Base-by-base conservation (phyloP, 495 filamentous ascomycete genomes). In the Penicillium flavigenum region DNA sequence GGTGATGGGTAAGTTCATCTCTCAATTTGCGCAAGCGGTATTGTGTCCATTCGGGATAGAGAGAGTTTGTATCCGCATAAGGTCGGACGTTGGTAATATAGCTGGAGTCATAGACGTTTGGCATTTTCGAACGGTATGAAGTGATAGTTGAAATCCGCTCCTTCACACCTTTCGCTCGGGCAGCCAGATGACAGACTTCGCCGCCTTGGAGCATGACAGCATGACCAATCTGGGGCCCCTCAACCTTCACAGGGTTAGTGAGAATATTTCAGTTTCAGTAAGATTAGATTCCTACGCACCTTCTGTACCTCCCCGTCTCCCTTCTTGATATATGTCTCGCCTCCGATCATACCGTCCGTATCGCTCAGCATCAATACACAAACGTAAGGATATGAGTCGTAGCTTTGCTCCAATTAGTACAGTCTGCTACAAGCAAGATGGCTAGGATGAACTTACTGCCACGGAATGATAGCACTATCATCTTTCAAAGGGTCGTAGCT, bases 351-450 rank as follows among this genome's bases (percentile, higher is more conserved):
- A 12, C 60, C 52, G 3, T 63, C 57, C 2, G 72, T 72, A 20
- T 73, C 68, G 39, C 64, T 68, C 12, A 74, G 49, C 72, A 74
- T 74, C 9, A 66, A 22, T 1, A 74, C 70, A 47, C 62, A 70
- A 16, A 74, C 70, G 52, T 64, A 74, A 19, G 70, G 72, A 57
- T 73, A 73, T 12, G 66, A 72, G 57, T 72, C 72, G 31, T 70
- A 58, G 46, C 61, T 63, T 49, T 53, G 1, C 7, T 8, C 12
- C 7, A 22, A 2, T 56, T 56, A 55, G 39, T 39, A n/a, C 2
- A 6, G 20, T 10, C 4, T 24, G 11, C 8, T 39, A 42, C 46
- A 19, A 5, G 5, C 14, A n/a, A 41, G 10, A 1, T 6, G 4
- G 3, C n/a, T 4, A 44, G 38, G 44, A 11, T 1, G 12, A 45